phyloP scores from a whole-genome alignment of 345 rosid species.

The Carallia brachiata region DNA sequence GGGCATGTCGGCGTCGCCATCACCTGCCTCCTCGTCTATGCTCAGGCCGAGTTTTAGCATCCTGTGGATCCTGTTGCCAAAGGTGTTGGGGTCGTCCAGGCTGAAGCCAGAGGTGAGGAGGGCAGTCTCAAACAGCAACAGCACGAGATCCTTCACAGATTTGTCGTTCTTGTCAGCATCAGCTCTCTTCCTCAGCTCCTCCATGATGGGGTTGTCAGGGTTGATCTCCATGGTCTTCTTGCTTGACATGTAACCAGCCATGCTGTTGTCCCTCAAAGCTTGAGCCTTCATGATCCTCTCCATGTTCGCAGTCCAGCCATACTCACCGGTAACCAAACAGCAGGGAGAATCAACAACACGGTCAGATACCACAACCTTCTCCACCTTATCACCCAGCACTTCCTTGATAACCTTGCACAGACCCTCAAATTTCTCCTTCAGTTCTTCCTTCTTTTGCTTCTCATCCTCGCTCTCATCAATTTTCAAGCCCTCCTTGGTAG shows the following conservation, averaged over 20 bases:
- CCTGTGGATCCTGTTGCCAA: conserved; percentile 83
- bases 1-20: conserved; percentile 72
- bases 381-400: conserved; percentile 69
- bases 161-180: conserved; percentile 76
- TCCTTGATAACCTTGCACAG: conserved; percentile 90
- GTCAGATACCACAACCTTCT: conserved; percentile 83
- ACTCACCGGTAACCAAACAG: conserved; percentile 81
- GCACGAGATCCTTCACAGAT: conserved; percentile 83
- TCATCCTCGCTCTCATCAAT: conserved; percentile 77
- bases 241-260: conserved; percentile 85
- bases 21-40: conserved; percentile 76
- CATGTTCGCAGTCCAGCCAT: conserved; percentile 93
- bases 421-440: conserved; percentile 70
- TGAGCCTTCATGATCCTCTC: conserved; percentile 92
- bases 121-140: conserved; percentile 72
- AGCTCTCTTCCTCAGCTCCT: conserved; percentile 34
- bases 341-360: conserved; percentile 88
- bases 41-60: conserved; percentile 81
- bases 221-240: conserved; percentile 94
- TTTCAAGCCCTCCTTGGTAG: conserved; percentile 82
- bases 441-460: conserved; percentile 63
- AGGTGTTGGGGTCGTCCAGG: conserved; percentile 86
- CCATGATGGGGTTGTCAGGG: conserved; percentile 83
- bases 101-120: conserved; percentile 90
- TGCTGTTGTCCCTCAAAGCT: conserved; percentile 78